Evolutionary conservation across 345 rosid species (phyloP).

Genomic region (Eucalyptus regnans): DNA sequence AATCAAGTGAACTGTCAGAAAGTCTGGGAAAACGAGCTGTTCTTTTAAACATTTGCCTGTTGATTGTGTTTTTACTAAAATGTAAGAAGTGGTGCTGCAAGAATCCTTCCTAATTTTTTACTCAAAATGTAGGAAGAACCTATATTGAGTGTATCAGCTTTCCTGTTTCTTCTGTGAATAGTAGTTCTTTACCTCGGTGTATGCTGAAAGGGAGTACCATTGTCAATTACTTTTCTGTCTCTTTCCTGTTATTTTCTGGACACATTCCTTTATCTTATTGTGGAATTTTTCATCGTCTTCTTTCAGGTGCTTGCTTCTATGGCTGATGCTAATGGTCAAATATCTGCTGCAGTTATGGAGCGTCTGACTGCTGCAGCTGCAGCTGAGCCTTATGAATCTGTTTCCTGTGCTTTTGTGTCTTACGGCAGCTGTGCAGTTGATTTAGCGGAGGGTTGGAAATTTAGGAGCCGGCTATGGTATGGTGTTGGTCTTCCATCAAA

Average conservation of each 20-base stretch:
- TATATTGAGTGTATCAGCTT: background rate
- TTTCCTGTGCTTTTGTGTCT: conserved; percentile 95
- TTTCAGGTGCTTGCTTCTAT: conserved; percentile 89
- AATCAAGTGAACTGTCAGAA: background rate
- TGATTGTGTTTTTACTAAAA: background rate
- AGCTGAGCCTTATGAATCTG: conserved; percentile 96
- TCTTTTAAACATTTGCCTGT: background rate
- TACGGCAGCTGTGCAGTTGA: conserved; percentile 94
- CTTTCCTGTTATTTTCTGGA: background rate
- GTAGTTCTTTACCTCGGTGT: background rate
- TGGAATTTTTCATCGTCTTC: background rate
- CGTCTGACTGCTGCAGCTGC: conserved; percentile 95
- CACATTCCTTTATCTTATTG: background rate
- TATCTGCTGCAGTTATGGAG: conserved; percentile 86
- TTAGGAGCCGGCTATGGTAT: conserved; percentile 94
- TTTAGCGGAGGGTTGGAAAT: conserved; percentile 97
- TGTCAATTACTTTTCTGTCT: background rate
- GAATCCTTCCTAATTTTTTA: background rate
- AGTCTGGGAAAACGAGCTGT: background rate
- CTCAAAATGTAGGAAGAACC: background rate
- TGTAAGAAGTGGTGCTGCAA: background rate
- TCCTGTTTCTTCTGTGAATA: background rate
- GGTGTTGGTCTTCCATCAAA: conserved; percentile 83
- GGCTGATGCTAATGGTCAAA: conserved; percentile 97
- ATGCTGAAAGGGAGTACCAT: background rate